Evolutionary conservation across 495 filamentous ascomycete species (phyloP), one percentile per base, ranked within the genome.

Genomic region (Aeminium ludgeri): DNA sequence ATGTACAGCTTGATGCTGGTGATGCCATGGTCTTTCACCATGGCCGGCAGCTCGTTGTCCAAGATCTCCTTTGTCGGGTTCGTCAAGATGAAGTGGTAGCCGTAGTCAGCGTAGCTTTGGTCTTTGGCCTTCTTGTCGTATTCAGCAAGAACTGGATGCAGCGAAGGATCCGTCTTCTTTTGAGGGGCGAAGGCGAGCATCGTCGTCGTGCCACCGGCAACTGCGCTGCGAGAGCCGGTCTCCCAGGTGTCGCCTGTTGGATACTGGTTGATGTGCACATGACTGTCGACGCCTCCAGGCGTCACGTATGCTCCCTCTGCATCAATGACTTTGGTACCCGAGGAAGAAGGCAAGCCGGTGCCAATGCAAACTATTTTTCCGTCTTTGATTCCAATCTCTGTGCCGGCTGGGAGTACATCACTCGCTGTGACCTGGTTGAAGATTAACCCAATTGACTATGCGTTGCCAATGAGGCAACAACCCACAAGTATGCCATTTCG

Each of bases 1-100:
- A 78, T 76, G 51, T 74, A 78, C 19, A 76, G 61, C 53, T 78
- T 76, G 23, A 74, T 59, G 10, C 62, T 68, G 11, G 62, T 69
- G 40, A 78, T 67, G 18, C 73, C 70, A 10, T 64, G 59, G 18
- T 61, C 55, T 4, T 55, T 45, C 6, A 44, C 43, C 25, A 51
- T 10, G 6, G 43, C 15, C 2, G 44, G 48, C 1, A 51, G 16
- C 29, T 51, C 48, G 28, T 51, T 20, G 1, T 40, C 33, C 1
- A 70, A 52, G n/a, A 60, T 53, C 0, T 62, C 55, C 29, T 73
- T 61, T 10, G 59, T 66, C 0, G 70, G 67, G 37, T 74, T 73
- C 2, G 65, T 60, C 17, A 76, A 54, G 36, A 78, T 61, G 1
- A 75, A 52, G 49, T 78, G 73, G 53, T 74, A 74, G n/a, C 61